A percentile compares a stretch with the other conserved stretches of the same genome.
These are phyloP conservation scores for Metschnikowia anglica DNA, from an alignment of 805 yeast species.

Conservation along the genomic window DNA sequence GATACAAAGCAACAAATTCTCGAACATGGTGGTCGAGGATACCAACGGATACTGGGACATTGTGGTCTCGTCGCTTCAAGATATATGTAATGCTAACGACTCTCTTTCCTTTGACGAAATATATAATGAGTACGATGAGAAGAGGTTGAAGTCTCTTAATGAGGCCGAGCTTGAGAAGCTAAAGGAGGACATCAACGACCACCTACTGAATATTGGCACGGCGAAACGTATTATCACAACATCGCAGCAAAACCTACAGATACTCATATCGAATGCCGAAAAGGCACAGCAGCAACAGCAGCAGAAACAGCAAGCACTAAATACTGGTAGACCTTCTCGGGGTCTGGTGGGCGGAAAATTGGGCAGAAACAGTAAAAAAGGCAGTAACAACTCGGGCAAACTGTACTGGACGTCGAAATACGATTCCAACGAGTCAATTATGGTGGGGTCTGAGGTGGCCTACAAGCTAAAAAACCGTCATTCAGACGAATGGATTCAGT, in stretches of 20 bases:
- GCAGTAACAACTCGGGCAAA: slow-evolving; percentile 37
- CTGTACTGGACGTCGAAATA: slow-evolving; percentile 53
- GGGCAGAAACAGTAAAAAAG: slow-evolving; percentile 20
- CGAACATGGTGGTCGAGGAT: slow-evolving; percentile 19
- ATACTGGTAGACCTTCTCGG: slow-evolving; percentile 11
- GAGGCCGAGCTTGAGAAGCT: slow-evolving; percentile 42
- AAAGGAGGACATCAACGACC: slow-evolving; percentile 46
- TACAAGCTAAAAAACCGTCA: slow-evolving; percentile 70
- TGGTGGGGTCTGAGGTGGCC: slow-evolving; percentile 81
- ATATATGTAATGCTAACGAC: slow-evolving; percentile 62
- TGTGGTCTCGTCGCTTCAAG: slow-evolving; percentile 65
- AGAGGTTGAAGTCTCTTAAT: slow-evolving; percentile 29
- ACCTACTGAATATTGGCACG: slow-evolving; percentile 57
- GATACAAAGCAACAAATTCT: neutral
- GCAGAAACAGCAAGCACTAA: slow-evolving; percentile 14
- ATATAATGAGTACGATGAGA: slow-evolving; percentile 27
- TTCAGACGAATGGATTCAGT: slow-evolving; percentile 94
- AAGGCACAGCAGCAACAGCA: slow-evolving; percentile 17
- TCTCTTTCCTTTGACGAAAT: slow-evolving; percentile 47
- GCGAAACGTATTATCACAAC: slow-evolving; percentile 40
- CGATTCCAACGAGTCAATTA: slow-evolving; percentile 58
- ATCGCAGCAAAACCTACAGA: slow-evolving; percentile 47
- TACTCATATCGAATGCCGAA: slow-evolving; percentile 36
- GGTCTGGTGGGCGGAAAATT: slow-evolving; percentile 15
- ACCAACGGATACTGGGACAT: slow-evolving; percentile 70